Evolutionary conservation across 495 filamentous ascomycete genomes (phyloP).

Genomic region (Aspergillus incahuasiensis): DNA sequence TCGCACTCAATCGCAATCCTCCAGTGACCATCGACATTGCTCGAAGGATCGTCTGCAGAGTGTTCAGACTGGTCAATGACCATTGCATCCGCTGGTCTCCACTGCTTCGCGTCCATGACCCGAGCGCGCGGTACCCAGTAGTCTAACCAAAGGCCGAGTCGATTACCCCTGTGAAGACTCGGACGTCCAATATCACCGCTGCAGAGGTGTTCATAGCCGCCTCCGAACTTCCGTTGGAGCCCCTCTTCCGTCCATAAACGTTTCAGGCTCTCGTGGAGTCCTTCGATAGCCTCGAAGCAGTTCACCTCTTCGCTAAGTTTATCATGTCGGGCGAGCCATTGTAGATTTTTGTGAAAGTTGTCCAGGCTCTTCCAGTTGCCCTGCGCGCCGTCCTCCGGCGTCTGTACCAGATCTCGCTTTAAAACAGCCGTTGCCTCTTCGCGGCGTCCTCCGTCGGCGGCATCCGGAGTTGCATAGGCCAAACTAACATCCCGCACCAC

Average conservation of each 20-base stretch:
- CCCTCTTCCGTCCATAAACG: constrained; percentile 50
- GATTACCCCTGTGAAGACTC: constrained; percentile 65
- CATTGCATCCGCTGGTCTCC: constrained; percentile 33
- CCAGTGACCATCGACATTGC: constrained; percentile 29
- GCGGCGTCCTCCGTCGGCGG: constrained; percentile 37
- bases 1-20: constrained; percentile 43
- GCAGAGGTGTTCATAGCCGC: constrained; percentile 47
- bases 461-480: constrained; percentile 42
- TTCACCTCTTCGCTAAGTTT: constrained; percentile 77
- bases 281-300: constrained; percentile 83
- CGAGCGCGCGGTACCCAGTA: constrained; percentile 75
- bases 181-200: constrained; percentile 64
- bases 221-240: constrained; percentile 40
- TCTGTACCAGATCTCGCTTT: constrained; percentile 44
- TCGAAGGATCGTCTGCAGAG: constrained; percentile 16
- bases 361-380: constrained; percentile 56
- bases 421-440: constrained; percentile 49
- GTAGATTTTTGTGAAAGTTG: constrained; percentile 74
- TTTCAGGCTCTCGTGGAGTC: constrained; percentile 68
- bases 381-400: constrained; percentile 32
- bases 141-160: constrained; percentile 72
- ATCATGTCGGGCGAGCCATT: constrained; percentile 72
- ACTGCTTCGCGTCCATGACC: constrained; percentile 36
- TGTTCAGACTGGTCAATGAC: constrained; percentile 29
- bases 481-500: constrained; percentile 44